Evolutionary conservation across 345 rosid species (phyloP).

Genomic region (Anastatica hierochuntica): DNA sequence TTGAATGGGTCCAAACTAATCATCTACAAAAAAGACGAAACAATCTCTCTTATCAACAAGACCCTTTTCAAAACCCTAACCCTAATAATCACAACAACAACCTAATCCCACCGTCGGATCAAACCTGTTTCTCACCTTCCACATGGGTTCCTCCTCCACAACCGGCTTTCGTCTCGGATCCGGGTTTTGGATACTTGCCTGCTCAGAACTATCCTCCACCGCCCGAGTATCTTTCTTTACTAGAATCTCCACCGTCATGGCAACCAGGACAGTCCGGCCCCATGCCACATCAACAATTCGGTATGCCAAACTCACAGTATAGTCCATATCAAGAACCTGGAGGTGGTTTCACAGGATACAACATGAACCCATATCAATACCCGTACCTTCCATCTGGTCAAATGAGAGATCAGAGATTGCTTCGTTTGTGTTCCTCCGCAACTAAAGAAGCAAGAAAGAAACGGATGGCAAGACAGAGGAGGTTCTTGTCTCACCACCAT

Average conservation of each 20-base stretch:
- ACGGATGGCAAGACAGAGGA: constrained; percentile 94
- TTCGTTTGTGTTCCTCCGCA: constrained; percentile 60
- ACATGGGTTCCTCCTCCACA: constrained; percentile 40
- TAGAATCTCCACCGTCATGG: constrained; percentile 22
- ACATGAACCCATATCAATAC: constrained; percentile 41
- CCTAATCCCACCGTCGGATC: constrained; percentile 29
- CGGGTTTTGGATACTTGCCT: constrained; percentile 30
- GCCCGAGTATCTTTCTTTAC: constrained; percentile 10
- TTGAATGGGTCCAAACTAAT: constrained; percentile 93
- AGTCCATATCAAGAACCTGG: constrained; percentile 20
- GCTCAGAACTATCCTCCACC: constrained; percentile 14
- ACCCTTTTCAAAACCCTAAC: constrained; percentile 42
- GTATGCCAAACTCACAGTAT: constrained; percentile 26
- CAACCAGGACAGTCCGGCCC: constrained; percentile 17
- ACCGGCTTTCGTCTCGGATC: constrained; percentile 30
- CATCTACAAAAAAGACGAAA: constrained; percentile 56
- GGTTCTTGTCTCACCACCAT: constrained; percentile 46
- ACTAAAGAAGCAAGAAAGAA: constrained; percentile 96
- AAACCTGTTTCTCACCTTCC: constrained; percentile 34
- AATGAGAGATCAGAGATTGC: constrained; percentile 37
- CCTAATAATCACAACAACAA: constrained; percentile 26
- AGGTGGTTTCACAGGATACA: constrained; percentile 39
- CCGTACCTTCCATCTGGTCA: constrained; percentile 33
- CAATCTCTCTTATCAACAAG: constrained; percentile 27
- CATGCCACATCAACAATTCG: constrained; percentile 32